Conservation (phyloP, 352 stramenopile species). For the Globisporangium recalcitrans region DNA sequence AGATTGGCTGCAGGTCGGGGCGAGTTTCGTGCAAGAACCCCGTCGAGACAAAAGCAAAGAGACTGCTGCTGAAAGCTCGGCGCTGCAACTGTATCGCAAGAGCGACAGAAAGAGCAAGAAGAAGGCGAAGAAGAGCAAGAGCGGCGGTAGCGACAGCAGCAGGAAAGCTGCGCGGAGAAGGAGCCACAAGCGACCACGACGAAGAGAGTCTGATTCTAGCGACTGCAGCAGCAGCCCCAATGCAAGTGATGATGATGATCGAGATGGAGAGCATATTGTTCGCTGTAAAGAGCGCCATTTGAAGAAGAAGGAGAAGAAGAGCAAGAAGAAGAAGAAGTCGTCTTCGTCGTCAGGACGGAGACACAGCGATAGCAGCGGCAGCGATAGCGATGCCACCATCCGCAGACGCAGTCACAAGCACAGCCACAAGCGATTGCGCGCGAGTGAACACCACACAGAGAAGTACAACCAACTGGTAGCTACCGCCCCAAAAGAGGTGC, state of each 20-base stretch:
- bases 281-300: background rate
- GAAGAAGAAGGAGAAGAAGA: background rate
- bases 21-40: constrained; percentile 7
- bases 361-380: constrained; percentile 4
- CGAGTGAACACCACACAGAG: background rate
- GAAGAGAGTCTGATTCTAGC: background rate
- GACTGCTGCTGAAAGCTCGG: constrained; percentile 2
- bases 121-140: constrained; percentile 56
- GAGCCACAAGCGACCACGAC: constrained; percentile 5
- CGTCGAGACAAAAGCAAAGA: background rate
- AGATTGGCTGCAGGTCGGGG: constrained; percentile 13
- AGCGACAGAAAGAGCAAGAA: constrained; percentile 37
- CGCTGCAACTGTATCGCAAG: constrained; percentile 14
- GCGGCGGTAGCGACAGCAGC: constrained; percentile 19
- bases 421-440: constrained; percentile 1
- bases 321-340: background rate
- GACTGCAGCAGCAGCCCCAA: background rate
- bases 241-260: background rate
- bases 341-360: background rate
- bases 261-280: background rate
- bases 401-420: background rate
- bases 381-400: constrained; percentile 2
- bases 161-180: background rate
- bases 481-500: constrained; percentile 7
- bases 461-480: constrained; percentile 4